phyloP scores from a whole-genome alignment of 23 red algal species.

The Agarophyton chilense region DNA sequence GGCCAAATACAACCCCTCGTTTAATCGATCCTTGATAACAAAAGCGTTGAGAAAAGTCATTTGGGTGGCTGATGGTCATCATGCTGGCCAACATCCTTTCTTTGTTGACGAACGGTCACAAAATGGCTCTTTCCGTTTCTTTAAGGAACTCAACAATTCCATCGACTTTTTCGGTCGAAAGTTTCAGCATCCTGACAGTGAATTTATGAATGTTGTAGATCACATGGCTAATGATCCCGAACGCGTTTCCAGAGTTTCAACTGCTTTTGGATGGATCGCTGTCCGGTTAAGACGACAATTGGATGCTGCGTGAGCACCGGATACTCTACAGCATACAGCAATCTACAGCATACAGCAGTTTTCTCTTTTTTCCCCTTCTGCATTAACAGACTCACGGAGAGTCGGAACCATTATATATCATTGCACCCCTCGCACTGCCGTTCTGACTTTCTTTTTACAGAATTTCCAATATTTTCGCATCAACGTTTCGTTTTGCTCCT shows the following conservation, averaged over 20 bases:
- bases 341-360: too few species aligned
- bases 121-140: slow-evolving; percentile 18
- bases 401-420: too few species aligned
- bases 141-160: background rate
- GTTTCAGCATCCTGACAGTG: slow-evolving; percentile 51
- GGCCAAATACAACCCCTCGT: slow-evolving; percentile 49
- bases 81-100: slow-evolving; percentile 82
- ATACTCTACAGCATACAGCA: too few species aligned
- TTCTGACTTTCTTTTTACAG: too few species aligned
- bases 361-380: too few species aligned
- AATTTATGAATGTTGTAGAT: slow-evolving; percentile 81
- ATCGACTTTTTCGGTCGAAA: slow-evolving; percentile 68
- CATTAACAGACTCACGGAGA: too few species aligned
- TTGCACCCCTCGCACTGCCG: too few species aligned
- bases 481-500: too few species aligned
- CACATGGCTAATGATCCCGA: slow-evolving; percentile 2
- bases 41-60: slow-evolving; percentile 66
- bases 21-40: slow-evolving; percentile 36
- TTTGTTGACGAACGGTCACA: slow-evolving; percentile 57
- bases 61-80: slow-evolving; percentile 54
- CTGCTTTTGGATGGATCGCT: background rate
- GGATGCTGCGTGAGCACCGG: background rate
- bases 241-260: background rate
- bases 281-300: background rate
- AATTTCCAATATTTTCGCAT: too few species aligned